Conservation (phyloP, 2,329 filamentous ascomycete species). For the Aspergillus arachidicola region DNA sequence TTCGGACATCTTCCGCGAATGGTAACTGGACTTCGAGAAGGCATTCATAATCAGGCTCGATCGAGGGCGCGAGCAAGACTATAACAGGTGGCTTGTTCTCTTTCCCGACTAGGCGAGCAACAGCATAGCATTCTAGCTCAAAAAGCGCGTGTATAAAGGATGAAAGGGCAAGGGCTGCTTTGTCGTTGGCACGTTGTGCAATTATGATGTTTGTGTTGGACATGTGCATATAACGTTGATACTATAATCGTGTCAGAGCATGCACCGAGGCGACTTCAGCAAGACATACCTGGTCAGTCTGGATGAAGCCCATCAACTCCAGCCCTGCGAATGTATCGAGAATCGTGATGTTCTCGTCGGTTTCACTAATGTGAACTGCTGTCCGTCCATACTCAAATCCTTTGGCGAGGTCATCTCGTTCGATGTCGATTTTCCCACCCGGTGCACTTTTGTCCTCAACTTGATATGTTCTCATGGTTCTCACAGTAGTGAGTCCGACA, state of each 20-base stretch:
- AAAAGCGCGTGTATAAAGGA: constrained; percentile 86
- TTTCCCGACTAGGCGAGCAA: constrained; percentile 83
- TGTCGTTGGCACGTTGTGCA: constrained; percentile 75
- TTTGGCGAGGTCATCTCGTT: constrained; percentile 81
- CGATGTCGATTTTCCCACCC: constrained; percentile 79
- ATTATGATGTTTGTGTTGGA: constrained; percentile 78
- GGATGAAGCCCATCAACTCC: constrained; percentile 85
- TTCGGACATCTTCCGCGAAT: constrained; percentile 87
- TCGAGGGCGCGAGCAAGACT: constrained; percentile 75
- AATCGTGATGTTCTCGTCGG: constrained; percentile 85
- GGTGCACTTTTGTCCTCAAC: constrained; percentile 73
- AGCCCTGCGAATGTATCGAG: constrained; percentile 75
- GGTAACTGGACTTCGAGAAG: constrained; percentile 88
- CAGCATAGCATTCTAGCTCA: constrained; percentile 81
- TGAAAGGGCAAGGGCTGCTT: constrained; percentile 80
- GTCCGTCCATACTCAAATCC: constrained; percentile 94
- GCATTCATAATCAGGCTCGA: constrained; percentile 79
- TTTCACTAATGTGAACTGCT: constrained; percentile 83
- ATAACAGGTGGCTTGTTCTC: constrained; percentile 77
- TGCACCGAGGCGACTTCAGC: background rate
- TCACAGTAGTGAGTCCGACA: constrained; percentile 66
- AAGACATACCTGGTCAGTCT: constrained; percentile 64
- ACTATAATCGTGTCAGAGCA: constrained; percentile 50
- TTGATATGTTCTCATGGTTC: constrained; percentile 76
- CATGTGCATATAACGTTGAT: constrained; percentile 82